A percentile compares a stretch with the other conserved stretches of the same genome.
Evolutionary conservation across 2,329 filamentous ascomycete genomes (phyloP).

Genomic region (Neonectria sp.): DNA sequence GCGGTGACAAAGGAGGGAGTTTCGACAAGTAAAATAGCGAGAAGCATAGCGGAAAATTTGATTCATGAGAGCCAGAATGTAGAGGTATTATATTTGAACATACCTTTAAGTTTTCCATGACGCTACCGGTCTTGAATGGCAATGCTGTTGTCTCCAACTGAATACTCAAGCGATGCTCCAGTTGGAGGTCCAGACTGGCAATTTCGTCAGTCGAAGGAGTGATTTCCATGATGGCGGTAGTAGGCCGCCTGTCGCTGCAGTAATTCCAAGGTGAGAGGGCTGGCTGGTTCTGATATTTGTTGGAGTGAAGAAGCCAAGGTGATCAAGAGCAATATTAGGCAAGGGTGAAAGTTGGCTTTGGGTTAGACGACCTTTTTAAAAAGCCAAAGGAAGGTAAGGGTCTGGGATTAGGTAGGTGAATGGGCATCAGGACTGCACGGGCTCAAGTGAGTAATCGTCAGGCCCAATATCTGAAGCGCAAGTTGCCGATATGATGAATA

Average conservation of each 20-base stretch:
- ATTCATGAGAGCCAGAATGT: not conserved
- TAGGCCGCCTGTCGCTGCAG: not conserved
- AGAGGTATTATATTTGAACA: not conserved
- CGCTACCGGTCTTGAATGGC: not conserved
- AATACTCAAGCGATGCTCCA: not conserved
- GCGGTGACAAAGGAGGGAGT: not conserved
- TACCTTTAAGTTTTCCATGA: slow-evolving; percentile 4
- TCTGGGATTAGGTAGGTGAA: not conserved
- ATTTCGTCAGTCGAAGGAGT: not conserved
- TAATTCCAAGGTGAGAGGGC: too few relatives aligned
- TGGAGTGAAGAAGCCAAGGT: not conserved
- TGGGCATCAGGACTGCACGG: slow-evolving; percentile 7
- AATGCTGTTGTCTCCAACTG: slow-evolving; percentile 7
- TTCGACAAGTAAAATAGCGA: not conserved
- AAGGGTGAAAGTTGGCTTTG: not conserved
- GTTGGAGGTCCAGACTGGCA: slow-evolving; percentile 1
- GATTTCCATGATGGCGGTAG: slow-evolving; percentile 1
- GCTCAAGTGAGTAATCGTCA: not conserved
- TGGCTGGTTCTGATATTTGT: not conserved
- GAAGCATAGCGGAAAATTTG: not conserved
- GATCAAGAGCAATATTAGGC: not conserved
- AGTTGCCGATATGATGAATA: not conserved
- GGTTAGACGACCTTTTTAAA: not conserved
- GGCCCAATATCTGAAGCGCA: not conserved
- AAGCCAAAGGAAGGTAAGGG: not conserved